Conservation (phyloP, 192 early-diverging fungal genomes). For the Spinellus fusiger region DNA sequence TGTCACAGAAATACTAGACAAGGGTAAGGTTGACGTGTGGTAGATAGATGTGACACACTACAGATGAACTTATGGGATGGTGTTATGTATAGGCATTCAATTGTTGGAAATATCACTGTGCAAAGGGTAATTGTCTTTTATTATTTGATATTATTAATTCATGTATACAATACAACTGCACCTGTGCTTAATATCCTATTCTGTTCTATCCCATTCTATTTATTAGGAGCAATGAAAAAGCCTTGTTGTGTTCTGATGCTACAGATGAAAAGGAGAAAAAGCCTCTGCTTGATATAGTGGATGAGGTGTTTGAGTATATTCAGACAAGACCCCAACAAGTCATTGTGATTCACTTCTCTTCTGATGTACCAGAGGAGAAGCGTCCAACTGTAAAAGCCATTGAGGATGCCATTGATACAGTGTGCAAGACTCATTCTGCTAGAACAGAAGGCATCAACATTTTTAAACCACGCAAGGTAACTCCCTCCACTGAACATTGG, state of each 20-base stretch:
- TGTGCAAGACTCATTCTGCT: constrained; percentile 15
- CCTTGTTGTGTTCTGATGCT: background rate
- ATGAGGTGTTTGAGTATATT: constrained; percentile 6
- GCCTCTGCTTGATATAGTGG: constrained; percentile 1
- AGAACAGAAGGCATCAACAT: constrained; percentile 9
- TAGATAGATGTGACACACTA: no score
- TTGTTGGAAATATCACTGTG: background rate
- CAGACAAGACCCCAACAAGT: constrained; percentile 9
- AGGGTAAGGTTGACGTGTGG: background rate
- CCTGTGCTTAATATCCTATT: no score
- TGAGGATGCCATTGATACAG: constrained; percentile 14
- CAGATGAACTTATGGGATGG: background rate
- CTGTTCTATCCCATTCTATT: background rate
- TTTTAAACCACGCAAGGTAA: constrained; percentile 11
- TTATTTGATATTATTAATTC: no score
- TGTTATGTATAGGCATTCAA: background rate
- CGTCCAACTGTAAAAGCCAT: background rate
- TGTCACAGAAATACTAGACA: constrained; percentile 6
- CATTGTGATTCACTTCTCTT: constrained; percentile 5
- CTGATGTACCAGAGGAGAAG: background rate
- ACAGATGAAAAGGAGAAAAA: background rate
- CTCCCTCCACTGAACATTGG: no score
- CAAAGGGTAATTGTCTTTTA: background rate
- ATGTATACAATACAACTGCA: no score
- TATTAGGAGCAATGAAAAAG: background rate